phyloP scores from a whole-genome alignment of 2,329 filamentous ascomycete species.

The Colletotrichum tabaci region DNA sequence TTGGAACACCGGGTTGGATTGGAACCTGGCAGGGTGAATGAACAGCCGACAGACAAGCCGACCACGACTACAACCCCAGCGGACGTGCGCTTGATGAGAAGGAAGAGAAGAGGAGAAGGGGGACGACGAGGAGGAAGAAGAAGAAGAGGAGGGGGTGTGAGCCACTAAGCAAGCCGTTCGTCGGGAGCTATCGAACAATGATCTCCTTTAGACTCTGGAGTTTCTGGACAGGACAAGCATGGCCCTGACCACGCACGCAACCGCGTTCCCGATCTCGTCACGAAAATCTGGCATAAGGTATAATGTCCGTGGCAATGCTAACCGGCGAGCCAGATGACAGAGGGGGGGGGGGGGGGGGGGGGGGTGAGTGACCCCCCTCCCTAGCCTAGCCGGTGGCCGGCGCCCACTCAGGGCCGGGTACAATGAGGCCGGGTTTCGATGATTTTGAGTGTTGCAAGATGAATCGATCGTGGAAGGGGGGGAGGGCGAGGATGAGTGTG shows the following conservation, averaged over 20 bases:
- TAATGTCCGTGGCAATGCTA: slow-evolving; percentile 33
- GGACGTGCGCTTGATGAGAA: slow-evolving; percentile 36
- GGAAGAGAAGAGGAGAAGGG: too few relatives aligned
- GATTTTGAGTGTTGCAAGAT: not conserved
- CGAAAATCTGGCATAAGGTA: slow-evolving; percentile 33
- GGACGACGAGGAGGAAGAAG: too few relatives aligned
- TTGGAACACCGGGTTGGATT: not conserved
- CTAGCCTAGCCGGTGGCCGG: not conserved
- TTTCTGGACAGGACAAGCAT: slow-evolving; percentile 40
- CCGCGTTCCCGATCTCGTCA: slow-evolving; percentile 37
- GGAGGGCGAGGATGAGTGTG: not conserved
- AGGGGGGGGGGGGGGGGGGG: not conserved
- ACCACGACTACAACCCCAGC: slow-evolving; percentile 25
- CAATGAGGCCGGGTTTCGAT: not conserved
- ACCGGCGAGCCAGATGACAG: not conserved
- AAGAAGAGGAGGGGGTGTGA: too few relatives aligned
- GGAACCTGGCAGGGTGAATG: not conserved
- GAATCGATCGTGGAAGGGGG: not conserved
- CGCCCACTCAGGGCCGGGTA: slow-evolving; percentile 18
- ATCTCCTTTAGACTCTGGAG: slow-evolving; percentile 41
- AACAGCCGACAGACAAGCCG: slow-evolving; percentile 35
- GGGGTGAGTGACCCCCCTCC: too few relatives aligned
- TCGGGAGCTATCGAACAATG: slow-evolving; percentile 39
- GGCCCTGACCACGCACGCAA: slow-evolving; percentile 41
- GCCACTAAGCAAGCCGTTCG: slow-evolving; percentile 35